phyloP scores from a whole-genome alignment of 768 basidiomycete genomes.

The Lactarius psammicola region DNA sequence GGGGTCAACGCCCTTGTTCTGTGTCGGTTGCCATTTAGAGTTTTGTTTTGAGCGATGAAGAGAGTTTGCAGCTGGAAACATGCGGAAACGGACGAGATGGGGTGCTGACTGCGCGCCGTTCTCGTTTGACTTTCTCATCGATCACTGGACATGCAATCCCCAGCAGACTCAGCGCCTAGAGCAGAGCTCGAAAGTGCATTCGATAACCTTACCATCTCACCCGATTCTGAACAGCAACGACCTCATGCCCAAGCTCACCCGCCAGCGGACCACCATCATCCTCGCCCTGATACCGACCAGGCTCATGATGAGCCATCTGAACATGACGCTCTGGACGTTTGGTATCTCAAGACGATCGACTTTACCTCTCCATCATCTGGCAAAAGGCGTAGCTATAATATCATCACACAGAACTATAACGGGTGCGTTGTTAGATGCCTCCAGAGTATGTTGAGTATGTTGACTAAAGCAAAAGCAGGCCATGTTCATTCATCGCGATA shows the following conservation, averaged over 20 bases:
- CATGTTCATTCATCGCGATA: constrained; percentile 89
- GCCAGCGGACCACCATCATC: not conserved
- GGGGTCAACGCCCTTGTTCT: not conserved
- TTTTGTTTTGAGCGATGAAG: not conserved
- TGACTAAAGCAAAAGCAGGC: constrained; percentile 44
- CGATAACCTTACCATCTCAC: not conserved
- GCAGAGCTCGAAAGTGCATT: not conserved
- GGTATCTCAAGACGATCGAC: constrained; percentile 69
- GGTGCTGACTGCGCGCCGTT: not conserved
- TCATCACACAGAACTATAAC: constrained; percentile 83
- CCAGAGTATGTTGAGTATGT: constrained; percentile 12
- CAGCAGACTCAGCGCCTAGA: no score
- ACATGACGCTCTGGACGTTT: constrained; percentile 47
- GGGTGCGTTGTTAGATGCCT: constrained; percentile 50
- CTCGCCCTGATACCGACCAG: not conserved
- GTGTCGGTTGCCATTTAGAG: not conserved
- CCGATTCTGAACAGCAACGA: not conserved
- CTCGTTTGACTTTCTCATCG: not conserved
- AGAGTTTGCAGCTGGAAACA: not conserved
- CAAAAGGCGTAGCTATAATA: constrained; percentile 44
- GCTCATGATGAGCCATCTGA: constrained; percentile 8
- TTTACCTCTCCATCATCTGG: constrained; percentile 43
- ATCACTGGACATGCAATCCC: not conserved
- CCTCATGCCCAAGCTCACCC: not conserved
- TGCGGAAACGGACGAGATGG: not conserved